These are phyloP conservation scores for Samsoniella hepiali DNA, from an alignment of 2,329 filamentous ascomycete genomes.

Conservation along the genomic window DNA sequence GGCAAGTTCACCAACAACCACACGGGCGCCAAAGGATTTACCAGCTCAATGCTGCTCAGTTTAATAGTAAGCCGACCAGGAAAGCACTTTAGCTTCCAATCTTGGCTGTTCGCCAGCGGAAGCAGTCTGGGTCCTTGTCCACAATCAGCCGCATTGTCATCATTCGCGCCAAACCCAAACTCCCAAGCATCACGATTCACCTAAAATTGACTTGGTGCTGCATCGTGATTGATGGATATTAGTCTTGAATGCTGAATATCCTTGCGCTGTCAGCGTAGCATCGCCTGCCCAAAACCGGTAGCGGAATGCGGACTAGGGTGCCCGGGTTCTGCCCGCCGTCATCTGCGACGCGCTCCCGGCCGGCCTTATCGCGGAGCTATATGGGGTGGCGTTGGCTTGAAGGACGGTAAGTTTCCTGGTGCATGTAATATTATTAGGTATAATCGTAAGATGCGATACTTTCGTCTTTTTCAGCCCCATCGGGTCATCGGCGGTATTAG, in stretches of 20 bases:
- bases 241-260: neutral
- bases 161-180: too few relatives aligned
- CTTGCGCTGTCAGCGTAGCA: neutral
- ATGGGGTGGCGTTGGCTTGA: neutral
- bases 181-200: neutral
- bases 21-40: too few relatives aligned
- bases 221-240: neutral
- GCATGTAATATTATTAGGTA: neutral
- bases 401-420: neutral
- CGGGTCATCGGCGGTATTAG: neutral
- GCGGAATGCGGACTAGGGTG: neutral
- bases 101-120: too few relatives aligned
- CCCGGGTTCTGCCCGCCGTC: neutral
- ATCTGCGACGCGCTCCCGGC: neutral
- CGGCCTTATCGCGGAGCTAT: neutral
- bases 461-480: neutral
- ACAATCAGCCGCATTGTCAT: too few relatives aligned
- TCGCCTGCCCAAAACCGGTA: neutral
- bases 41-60: too few relatives aligned
- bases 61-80: too few relatives aligned
- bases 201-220: neutral
- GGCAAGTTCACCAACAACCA: too few relatives aligned
- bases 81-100: too few relatives aligned
- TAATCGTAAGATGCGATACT: neutral
- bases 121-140: too few relatives aligned